Base-by-base conservation (phyloP, 352 stramenopile genomes). In the Phytophthora chlamydospora region DNA sequence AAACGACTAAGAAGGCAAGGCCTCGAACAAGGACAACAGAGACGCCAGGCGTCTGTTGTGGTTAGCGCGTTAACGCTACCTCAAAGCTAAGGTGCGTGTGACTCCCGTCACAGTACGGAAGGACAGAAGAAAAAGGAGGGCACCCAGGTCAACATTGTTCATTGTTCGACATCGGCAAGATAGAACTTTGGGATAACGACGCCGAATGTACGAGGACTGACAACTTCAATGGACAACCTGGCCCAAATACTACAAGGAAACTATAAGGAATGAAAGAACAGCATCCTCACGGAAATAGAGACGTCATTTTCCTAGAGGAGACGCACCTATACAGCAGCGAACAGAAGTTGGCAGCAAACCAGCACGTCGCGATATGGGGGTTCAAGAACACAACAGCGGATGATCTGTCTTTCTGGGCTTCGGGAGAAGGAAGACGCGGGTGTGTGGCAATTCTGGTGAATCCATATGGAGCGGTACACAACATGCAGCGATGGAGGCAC, bases 401-500 rank as follows among this genome's bases (percentile, higher is more conserved):
- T 2, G 29, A 35, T 1, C 6, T 49, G 6, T 55, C 35, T 1
- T 62, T 43, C 11, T 62, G 54, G 54, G 4, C 35, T 2, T 54
- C 43, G 4, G 54, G 54, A 8, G 12, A 31, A 3, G 24, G 16
- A 9, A 17, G 33, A 12, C 2, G 43, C 2, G 54, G 21, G 2
- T 43, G 54, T 2, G 54, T 62, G 0, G 54, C 43, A 14, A 55
- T 62, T n/a, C 16, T 62, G 10, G 10, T 47, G 1, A 62, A 62
- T 11, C 36, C 54, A 4, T 62, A 62, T 34, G 54, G 54, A 13
- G 14, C 16, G 17, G 43, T 62, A 6, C 46, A n/a, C 4, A 27
- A 40, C n/a, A 3, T 35, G 34, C 14, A 21, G 6, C 7, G 21
- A 33, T 55, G 54, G 54, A 13, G 21, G 3, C 16, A 21, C 13